Percentiles rank a stretch among this genome's conserved stretches.
Evolutionary conservation across 371 early-diverging fungal species (phyloP).

Genomic region (Syncephalastrum contaminatum): DNA sequence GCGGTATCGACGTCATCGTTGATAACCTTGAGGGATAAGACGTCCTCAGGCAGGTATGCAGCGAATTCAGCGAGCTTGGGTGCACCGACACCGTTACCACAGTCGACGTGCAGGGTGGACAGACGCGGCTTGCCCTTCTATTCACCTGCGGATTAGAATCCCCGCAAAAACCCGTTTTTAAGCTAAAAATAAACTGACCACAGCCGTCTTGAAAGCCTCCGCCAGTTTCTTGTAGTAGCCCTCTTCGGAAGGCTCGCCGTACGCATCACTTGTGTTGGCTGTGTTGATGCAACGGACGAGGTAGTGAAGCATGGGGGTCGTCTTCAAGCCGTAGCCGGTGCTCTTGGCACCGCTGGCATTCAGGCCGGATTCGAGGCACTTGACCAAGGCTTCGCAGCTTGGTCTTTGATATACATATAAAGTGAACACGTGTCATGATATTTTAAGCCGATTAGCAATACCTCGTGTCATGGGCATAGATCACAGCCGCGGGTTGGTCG

Average conservation of each 20-base stretch:
- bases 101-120: conserved; percentile 81
- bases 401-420: conserved; percentile 51
- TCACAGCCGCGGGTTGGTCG: conserved; percentile 64
- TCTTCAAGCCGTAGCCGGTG: conserved; percentile 87
- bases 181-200: conserved; percentile 50
- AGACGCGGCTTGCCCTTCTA: conserved; percentile 68
- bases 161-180: not conserved
- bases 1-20: conserved; percentile 71
- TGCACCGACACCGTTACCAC: conserved; percentile 98
- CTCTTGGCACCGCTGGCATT: conserved; percentile 65
- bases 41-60: conserved; percentile 61
- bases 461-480: conserved; percentile 94
- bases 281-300: conserved; percentile 91
- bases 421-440: conserved; percentile 2
- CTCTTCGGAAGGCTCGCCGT: conserved; percentile 90
- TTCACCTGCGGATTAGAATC: not conserved
- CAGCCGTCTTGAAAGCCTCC: conserved; percentile 78
- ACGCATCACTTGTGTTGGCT: conserved; percentile 69
- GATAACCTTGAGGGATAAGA: conserved; percentile 62
- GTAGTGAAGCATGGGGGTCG: conserved; percentile 98
- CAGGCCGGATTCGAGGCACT: conserved; percentile 81
- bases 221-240: conserved; percentile 92
- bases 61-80: conserved; percentile 81
- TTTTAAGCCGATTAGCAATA: conserved; percentile 25
- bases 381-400: conserved; percentile 81